Base-by-base conservation (phyloP, 2,329 filamentous ascomycete species). In the Penicillium sp. region DNA sequence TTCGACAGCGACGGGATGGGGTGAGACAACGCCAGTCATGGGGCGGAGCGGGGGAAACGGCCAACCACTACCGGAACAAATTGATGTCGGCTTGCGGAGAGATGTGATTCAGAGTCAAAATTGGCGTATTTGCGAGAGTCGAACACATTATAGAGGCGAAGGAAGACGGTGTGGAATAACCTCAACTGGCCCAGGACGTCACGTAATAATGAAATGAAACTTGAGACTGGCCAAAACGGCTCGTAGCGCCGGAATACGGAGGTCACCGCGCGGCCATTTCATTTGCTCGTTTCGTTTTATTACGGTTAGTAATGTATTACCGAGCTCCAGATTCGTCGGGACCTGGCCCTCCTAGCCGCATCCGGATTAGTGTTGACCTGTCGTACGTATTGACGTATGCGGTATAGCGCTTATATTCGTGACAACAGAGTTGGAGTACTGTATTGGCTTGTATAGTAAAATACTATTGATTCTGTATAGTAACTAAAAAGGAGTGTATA, bases 201-300 rank as follows among this genome's bases (percentile, higher is more conserved):
- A 47, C 42, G 51, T 53, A 53, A 53, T 46, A 35, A 23, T 43
- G 40, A 43, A 43, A 18, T 47, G 46, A 46, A 48, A 55, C 33
- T 54, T 42, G 45, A 43, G 30, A 20, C 43, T 35, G 49, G 24
- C 38, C 43, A 57, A 52, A 47, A 50, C 40, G 55, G 49, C 49
- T 48, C 21, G 49, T 57, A 56, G 55, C 55, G 55, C 33, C 55
- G 50, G 55, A 24, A 46, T 53, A 53, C 56, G 56, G 55, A 57
- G 55, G 30, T 43, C 45, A 52, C 43, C 55, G 55, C 49, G 49
- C 55, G n/a, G n/a, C n/a, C n/a, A n/a, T n/a, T n/a, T n/a, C n/a
- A n/a, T n/a, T n/a, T n/a, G n/a, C n/a, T n/a, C 46, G 56, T 33
- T 14, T 23, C 23, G 35, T 52, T 42, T 52, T 43, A n/a, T 30